Evolutionary conservation across 129 eudicot species (phyloP), one percentile per base, ranked within the genome.

Genomic region (Centrapalus pauciflorus): DNA sequence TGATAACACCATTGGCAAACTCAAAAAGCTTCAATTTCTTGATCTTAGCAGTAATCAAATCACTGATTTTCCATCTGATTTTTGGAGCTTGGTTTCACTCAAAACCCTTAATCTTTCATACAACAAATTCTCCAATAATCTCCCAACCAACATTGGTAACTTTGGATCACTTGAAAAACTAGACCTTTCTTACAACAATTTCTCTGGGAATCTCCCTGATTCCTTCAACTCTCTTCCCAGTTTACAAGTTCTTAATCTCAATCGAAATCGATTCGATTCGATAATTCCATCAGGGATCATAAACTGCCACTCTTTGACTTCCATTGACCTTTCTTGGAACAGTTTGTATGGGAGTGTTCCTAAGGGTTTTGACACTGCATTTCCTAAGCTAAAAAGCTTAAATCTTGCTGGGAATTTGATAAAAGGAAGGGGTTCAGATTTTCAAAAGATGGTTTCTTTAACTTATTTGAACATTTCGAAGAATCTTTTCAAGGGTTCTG

Each of bases 61-160:
- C 25, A 79, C 80, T 68, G 78, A 40, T 48, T 72, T 90, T 74
- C 84, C 97, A 55, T 83, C 90, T 41, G 97, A 90, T 90, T 83
- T 90, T 41, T 90, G 95, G 95, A 86, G 95, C 63, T 77, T 90
- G 74, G 63, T 71, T 70, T 83, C 90, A 34, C 84, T 90, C 65
- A 83, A 77, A 62, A 54, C 55, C 25, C 95, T 90, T 7, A 83
- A 90, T 69, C 77, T 86, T 40, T 90, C 97, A 59, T 58, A 32
- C 59, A 90, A 90, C 78, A 81, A 61, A 16, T 76, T 90, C 46
- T 76, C 84, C 50, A 80, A 67, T 28, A 48, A 23, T 50, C 83
- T 90, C 49, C 79, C 96, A 12, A 86, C 86, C 38, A 86, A 89
- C 80, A 79, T 89, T 28, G 96, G 79, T 26, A 89, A 89, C 74